phyloP scores from a whole-genome alignment of 768 basidiomycete genomes.

The Lactarius sp. region DNA sequence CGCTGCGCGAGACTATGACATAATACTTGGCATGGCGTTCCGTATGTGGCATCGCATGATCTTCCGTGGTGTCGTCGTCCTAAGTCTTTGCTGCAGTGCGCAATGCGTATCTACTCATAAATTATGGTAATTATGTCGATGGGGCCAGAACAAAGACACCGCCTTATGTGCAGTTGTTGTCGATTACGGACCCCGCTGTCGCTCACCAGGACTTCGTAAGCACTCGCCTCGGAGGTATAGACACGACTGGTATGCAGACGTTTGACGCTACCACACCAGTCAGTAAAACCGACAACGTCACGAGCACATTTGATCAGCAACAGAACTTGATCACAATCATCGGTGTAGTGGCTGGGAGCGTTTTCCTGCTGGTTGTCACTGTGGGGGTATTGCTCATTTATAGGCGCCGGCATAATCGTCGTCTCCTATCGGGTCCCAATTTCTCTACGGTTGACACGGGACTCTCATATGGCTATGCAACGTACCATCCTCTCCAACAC shows the following conservation, averaged over 20 bases:
- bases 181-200: slow-evolving; percentile 45
- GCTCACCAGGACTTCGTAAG: slow-evolving; percentile 37
- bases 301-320: neutral
- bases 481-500: slow-evolving; percentile 14
- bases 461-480: neutral
- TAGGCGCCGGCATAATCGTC: neutral
- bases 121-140: slow-evolving; percentile 59
- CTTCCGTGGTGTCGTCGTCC: neutral
- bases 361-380: neutral
- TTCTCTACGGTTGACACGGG: neutral
- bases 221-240: slow-evolving; percentile 28
- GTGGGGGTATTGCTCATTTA: neutral
- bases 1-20: slow-evolving; percentile 48
- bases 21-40: slow-evolving; percentile 72
- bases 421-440: neutral
- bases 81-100: slow-evolving; percentile 41
- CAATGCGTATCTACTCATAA: slow-evolving; percentile 58
- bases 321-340: neutral
- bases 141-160: slow-evolving; percentile 35
- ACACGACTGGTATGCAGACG: slow-evolving; percentile 14
- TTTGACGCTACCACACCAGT: neutral
- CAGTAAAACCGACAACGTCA: neutral
- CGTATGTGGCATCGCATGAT: slow-evolving; percentile 37
- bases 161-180: slow-evolving; percentile 62
- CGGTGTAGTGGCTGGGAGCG: neutral